These are phyloP conservation scores for Fusarium sp. DNA, from an alignment of 2,329 filamentous ascomycete genomes.

Conservation along the genomic window DNA sequence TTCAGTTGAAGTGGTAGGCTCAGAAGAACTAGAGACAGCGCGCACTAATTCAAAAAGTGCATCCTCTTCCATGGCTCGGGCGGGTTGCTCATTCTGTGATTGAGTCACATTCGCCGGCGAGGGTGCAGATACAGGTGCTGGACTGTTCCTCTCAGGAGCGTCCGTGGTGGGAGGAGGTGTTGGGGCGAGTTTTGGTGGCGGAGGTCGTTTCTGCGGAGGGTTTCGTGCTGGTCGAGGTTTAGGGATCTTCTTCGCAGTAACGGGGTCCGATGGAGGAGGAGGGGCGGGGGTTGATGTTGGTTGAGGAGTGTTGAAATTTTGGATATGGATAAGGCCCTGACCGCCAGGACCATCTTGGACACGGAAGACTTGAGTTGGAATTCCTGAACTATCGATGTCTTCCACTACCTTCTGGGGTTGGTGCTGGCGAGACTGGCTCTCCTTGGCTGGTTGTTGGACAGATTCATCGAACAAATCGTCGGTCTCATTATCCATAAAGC, in stretches of 20 bases:
- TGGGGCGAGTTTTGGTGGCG: slow-evolving; percentile 45
- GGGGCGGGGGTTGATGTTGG: slow-evolving; percentile 38
- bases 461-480: slow-evolving; percentile 77
- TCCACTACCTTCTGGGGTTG: slow-evolving; percentile 42
- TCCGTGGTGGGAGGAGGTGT: slow-evolving; percentile 56
- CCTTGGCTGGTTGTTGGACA: slow-evolving; percentile 56
- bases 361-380: slow-evolving; percentile 58
- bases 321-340: slow-evolving; percentile 52
- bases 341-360: slow-evolving; percentile 52
- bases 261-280: slow-evolving; percentile 30
- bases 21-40: slow-evolving; percentile 34
- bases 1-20: slow-evolving; percentile 34
- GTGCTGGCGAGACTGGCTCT: slow-evolving; percentile 43
- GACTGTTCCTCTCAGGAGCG: slow-evolving; percentile 50
- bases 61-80: slow-evolving; percentile 22
- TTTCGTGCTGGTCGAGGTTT: slow-evolving; percentile 19
- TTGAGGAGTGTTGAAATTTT: slow-evolving; percentile 49
- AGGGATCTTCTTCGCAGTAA: slow-evolving; percentile 36
- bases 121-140: slow-evolving; percentile 27
- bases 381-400: slow-evolving; percentile 50
- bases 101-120: slow-evolving; percentile 19
- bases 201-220: slow-evolving; percentile 39
- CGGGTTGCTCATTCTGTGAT: slow-evolving; percentile 4
- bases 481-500: slow-evolving; percentile 84
- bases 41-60: slow-evolving; percentile 37